phyloP scores from a whole-genome alignment of 768 basidiomycete species.

The Lentinula sp. region DNA sequence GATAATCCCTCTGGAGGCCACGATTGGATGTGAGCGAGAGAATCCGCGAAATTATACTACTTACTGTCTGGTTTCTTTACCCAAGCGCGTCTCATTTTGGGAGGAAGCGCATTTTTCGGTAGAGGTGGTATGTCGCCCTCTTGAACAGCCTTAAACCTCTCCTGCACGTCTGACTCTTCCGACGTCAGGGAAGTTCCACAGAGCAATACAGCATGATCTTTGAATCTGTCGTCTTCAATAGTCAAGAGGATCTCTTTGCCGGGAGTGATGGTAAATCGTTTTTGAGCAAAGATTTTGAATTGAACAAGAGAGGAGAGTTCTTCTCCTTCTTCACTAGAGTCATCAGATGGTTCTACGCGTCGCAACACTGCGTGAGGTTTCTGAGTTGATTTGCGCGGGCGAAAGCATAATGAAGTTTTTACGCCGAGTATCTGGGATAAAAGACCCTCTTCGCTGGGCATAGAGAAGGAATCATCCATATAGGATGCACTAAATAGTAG shows the following conservation, averaged over 20 bases:
- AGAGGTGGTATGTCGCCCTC: constrained; percentile 22
- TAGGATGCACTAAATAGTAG: not conserved
- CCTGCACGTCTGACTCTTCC: constrained; percentile 32
- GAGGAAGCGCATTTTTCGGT: constrained; percentile 39
- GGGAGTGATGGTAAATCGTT: constrained; percentile 63
- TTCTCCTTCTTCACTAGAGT: constrained; percentile 36
- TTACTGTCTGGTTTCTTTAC: constrained; percentile 42
- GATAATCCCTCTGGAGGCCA: not conserved
- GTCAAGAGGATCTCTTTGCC: constrained; percentile 67
- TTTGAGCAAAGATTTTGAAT: constrained; percentile 63
- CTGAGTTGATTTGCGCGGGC: constrained; percentile 58
- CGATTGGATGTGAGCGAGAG: not conserved
- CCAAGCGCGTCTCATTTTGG: constrained; percentile 63
- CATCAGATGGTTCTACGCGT: constrained; percentile 48
- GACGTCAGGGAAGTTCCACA: constrained; percentile 41
- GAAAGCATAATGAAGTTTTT: constrained; percentile 56
- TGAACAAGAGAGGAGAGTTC: constrained; percentile 30
- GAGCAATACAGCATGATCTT: constrained; percentile 52
- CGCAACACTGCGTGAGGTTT: constrained; percentile 65
- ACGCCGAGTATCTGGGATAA: constrained; percentile 56
- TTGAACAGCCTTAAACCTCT: constrained; percentile 31
- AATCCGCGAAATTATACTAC: constrained; percentile 8
- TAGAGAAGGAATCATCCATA: not conserved
- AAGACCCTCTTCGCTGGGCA: not conserved
- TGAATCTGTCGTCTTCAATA: constrained; percentile 46